Base-by-base conservation (phyloP, 495 filamentous ascomycete species). In the Copromyces sp. region DNA sequence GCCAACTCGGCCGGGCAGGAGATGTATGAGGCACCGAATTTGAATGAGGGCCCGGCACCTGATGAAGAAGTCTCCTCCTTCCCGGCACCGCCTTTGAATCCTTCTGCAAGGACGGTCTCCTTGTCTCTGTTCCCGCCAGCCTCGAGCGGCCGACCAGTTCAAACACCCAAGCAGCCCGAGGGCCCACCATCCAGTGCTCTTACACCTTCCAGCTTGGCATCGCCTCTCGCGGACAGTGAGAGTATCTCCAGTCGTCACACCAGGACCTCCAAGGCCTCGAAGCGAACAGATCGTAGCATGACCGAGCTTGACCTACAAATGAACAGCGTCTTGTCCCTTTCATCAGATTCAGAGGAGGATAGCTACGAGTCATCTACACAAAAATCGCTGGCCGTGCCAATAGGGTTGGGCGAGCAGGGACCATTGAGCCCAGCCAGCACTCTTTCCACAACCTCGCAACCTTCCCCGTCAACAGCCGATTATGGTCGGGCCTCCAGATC, bases 161-260 rank as follows among this genome's bases (percentile, higher is more conserved):
- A 75, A 5, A 14, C 74, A 7, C 32, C 77, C 3, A 80, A 78
- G 39, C 73, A 75, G 17, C 20, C 71, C 0, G 77, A 80, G 4
- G 24, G 77, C 24, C 40, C 45, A 0, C 38, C 74, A 17, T 41
- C 71, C 3, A 70, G 44, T 35, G 74, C 24, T 24, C 39, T 70
- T 9, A 75, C 37, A 3, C 74, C 78, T 2, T 71, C 73, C 29
- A 79, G 77, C 39, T 71, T 75, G 2, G 72, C 74, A 8, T 75
- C 81, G 5, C 79, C 78, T 12, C 73, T 72, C 16, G 80, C 81
- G 68, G 84, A 82, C 71, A 79, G 80, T 3, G 81, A 81, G 1
- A 86, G 84, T 70, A 74, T 86, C 41, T 86, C 84, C 17, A 86
- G 84, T 61, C 79, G 84, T 24, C 83, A 86, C 69, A 86, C 84